Base-by-base conservation (phyloP, 2,329 filamentous ascomycete genomes). In the Diaporthe caulivora region DNA sequence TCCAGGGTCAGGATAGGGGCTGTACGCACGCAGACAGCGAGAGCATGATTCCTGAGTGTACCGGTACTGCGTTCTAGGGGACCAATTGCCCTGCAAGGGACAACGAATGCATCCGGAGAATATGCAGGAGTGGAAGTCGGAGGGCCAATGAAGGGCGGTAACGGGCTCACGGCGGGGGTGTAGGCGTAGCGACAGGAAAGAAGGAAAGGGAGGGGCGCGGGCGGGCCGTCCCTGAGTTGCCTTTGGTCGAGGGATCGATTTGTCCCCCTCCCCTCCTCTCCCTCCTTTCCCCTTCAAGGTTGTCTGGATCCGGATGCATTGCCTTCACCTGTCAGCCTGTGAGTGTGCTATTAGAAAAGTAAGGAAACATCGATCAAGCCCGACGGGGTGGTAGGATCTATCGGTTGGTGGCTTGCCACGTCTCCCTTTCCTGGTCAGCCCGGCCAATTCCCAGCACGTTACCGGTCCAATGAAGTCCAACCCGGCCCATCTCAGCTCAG, bases 61-160 rank as follows among this genome's bases (percentile, higher is more conserved):
- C 55, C 40, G 34, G 37, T 54, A 3, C 24, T 40, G 29, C 4
- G 15, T 31, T 29, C 13, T 44, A 42, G 54, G 62, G 53, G 51
- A 58, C 60, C 60, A 68, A 55, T 72, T 40, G 71, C 29, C 42
- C 51, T 72, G 71, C 71, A 72, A 72, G 71, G 71, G 53, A 72
- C 71, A 69, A 29, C 53, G 47, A 69, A 49, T 40, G 60, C 70
- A 64, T 57, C 47, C 62, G 24, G 34, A 49, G 34, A 34, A 54
- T 21, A 58, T 72, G 60, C 60, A 60, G 44, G 57, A 51, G 54
- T 62, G 68, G 31, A 26, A 60, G 42, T 29, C 29, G 67, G 40
- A 72, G 54, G 51, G 26, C 62, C 71, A 42, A 64, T 47, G 57
- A n/a, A 71, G 37, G 37, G 37, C 24, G 53, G 34, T 31, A 13